These are phyloP conservation scores for Emergomyces pasteurianus DNA, from an alignment of 2,329 filamentous ascomycete genomes.

Conservation along the genomic window DNA sequence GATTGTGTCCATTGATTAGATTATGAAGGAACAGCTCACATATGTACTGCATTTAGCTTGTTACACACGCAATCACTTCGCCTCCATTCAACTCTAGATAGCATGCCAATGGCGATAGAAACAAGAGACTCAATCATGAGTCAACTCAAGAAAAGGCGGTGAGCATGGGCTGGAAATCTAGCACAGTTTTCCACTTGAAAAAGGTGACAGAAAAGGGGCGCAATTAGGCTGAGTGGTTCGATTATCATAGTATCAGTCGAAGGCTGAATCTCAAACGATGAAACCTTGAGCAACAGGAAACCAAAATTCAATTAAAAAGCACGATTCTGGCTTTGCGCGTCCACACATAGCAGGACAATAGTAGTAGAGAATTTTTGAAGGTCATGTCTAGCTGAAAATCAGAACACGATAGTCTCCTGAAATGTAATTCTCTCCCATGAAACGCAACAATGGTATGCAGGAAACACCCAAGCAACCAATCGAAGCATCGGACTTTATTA, in stretches of 20 bases:
- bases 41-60: not conserved
- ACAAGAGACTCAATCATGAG: not conserved
- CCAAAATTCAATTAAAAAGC: not conserved
- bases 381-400: not conserved
- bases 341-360: not conserved
- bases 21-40: not conserved
- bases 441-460: not conserved
- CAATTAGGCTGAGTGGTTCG: not conserved
- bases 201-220: not conserved
- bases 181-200: not conserved
- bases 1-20: not conserved
- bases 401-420: not conserved
- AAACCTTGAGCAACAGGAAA: not conserved
- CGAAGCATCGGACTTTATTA: not conserved
- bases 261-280: not conserved
- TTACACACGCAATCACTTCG: not conserved
- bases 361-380: not conserved
- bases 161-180: not conserved
- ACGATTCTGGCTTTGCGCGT: not conserved
- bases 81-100: not conserved
- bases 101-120: not conserved
- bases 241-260: not conserved
- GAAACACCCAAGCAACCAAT: not conserved
- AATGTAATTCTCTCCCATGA: not conserved
- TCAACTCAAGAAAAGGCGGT: not conserved